Base-by-base conservation (phyloP, 1,284 basidiomycete species). In the Rhodotorula sp. region DNA sequence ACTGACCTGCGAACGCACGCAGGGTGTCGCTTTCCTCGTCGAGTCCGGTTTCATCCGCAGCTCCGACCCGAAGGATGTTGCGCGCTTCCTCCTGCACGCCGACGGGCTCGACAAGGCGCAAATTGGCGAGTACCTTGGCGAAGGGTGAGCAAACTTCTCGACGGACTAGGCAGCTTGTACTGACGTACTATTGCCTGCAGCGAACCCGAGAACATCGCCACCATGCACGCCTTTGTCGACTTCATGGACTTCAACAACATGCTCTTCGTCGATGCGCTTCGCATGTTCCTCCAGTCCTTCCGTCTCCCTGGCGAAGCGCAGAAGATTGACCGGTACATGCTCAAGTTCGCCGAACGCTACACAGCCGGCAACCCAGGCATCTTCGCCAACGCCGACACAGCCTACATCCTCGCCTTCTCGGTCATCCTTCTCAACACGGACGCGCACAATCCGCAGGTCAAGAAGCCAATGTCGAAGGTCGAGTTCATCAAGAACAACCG, bases 261-360 rank as follows among this genome's bases (percentile, higher is more conserved):
- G 73, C 82, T 84, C 22, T 98, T 98, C 79, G 89, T 94, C 53
- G 90, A 94, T 77, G 93, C 94, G 0, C 82, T 98, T 57, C 86
- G 94, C 54, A 80, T 86, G 66, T 96, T 94, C 82, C 82, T 97
- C 47, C 94, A 97, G 80, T 87, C 92, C 1, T 97, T 97, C 86
- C 89, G 94, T 66, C 85, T 98, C 32, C 94, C 94, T 5, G 94
- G 94, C 59, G 94, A 98, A 81, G 84, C 92, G 1, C 94, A 98
- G 81, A 97, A 97, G 83, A 97, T 98, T 76, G 94, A 98, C 84
- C 88, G 94, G n/a, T 97, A 88, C 82, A 94, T 98, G 92, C 86
- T 97, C 68, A 98, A 98, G 80, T 98, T 96, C 78, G 94, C 94
- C 8, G 94, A 96, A 78, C 86, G 93, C 30, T 98, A 93, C 79